Percentiles rank a stretch among this genome's conserved stretches.
Evolutionary conservation across 2,329 filamentous ascomycete species (phyloP).

Genomic region (Exophiala xenobiotica): DNA sequence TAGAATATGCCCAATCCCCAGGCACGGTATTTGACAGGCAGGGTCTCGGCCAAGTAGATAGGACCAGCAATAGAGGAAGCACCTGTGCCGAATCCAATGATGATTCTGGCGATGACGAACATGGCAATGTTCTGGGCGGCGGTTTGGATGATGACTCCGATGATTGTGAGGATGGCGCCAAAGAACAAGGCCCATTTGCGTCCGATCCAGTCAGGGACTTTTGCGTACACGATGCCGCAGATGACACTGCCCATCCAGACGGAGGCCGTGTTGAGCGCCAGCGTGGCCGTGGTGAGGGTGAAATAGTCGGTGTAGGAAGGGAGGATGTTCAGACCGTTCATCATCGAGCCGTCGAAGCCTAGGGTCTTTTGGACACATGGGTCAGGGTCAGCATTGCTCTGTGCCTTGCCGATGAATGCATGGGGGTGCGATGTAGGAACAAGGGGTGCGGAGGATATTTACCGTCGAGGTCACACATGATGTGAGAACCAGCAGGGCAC

Average conservation of each 20-base stretch:
- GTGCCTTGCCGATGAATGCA: no score
- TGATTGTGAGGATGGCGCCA: constrained; percentile 42
- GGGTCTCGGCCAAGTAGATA: constrained; percentile 52
- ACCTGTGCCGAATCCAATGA: constrained; percentile 49
- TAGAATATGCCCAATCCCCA: constrained; percentile 21
- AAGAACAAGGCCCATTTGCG: constrained; percentile 47
- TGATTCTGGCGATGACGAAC: constrained; percentile 50
- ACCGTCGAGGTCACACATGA: constrained; percentile 25
- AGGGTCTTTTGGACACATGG: constrained; percentile 27
- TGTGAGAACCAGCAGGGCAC: constrained; percentile 16
- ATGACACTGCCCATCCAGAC: constrained; percentile 55
- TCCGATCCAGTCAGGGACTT: constrained; percentile 45
- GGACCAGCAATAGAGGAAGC: constrained; percentile 46
- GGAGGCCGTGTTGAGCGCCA: constrained; percentile 56
- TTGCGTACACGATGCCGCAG: constrained; percentile 45
- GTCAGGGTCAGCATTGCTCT: neutral
- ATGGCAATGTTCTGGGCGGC: constrained; percentile 53
- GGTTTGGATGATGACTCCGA: constrained; percentile 49
- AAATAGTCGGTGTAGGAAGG: constrained; percentile 59
- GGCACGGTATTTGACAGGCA: constrained; percentile 14
- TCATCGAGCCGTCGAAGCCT: constrained; percentile 51
- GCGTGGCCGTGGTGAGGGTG: constrained; percentile 52
- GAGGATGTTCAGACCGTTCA: constrained; percentile 59
- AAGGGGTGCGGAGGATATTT: no score
- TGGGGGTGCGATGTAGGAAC: no score